Evolutionary conservation across 2,329 filamentous ascomycete species (phyloP), one percentile per base, ranked within the genome.

Genomic region (Aureobasidium pullulans): DNA sequence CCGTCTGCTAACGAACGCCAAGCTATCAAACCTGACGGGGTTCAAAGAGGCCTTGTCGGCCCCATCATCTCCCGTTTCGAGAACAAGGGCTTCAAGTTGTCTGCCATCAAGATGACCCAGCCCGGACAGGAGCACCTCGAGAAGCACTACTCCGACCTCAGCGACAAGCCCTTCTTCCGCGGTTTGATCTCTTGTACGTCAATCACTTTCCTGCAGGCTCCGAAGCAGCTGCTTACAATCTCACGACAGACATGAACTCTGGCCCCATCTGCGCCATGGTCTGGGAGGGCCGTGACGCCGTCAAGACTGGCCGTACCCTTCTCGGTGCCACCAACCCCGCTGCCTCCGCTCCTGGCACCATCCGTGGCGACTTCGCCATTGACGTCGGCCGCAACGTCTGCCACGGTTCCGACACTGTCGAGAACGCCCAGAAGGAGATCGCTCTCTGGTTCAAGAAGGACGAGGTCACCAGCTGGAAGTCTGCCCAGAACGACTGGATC

Each of bases 381-480:
- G 86, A 90, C 71, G 87, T 91, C 75, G 94, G 94, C 81, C 90
- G 93, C 78, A 99, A 99, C 84, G 91, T 97, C 81, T 97, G 93
- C 89, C 94, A 99, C 87, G 94, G 94, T 76, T 96, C 91, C 79
- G 94, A 99, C 85, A 86, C 84, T 76, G 93, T 99, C 79, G 94
- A 99, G 86, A 96, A 85, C 82, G 94, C 94, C 80, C 85, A 97
- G 88, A 96, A 97, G 89, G 94, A 99, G 84, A 99, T 99, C 76
- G 88, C 87, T 72, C 87, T 97, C 75, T 99, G 94, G 94, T 99
- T 99, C 89, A 86, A 88, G 79, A 81, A 89, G 69, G 86, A 85
- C 69, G 94, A 97, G 79, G 75, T 96, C 73, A 79, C 90, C 79
- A 82, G 75, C 79, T 97, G 89, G 85, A 93, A 94, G 84, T 81